Evolutionary conservation across 805 yeast species (phyloP).

Genomic region (Lipomyces spencermartinsiae): DNA sequence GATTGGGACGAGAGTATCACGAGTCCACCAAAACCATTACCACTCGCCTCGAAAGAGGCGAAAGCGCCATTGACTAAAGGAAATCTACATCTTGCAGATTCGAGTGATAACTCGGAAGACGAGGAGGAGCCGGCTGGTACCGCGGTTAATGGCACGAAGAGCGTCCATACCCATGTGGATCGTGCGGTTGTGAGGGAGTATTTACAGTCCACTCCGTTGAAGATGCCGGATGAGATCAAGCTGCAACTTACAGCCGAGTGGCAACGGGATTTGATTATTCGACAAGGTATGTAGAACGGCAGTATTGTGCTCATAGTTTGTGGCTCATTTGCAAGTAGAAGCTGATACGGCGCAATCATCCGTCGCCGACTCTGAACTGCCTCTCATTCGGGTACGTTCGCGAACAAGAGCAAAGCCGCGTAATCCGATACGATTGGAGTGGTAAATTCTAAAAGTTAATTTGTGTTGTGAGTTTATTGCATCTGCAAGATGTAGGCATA

Average conservation of each 20-base stretch:
- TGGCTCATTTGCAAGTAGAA: conserved; percentile 8
- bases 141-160: conserved; percentile 3
- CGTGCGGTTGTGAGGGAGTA: conserved; percentile 7
- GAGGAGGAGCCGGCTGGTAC: background rate
- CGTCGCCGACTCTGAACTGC: conserved; percentile 23
- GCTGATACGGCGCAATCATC: conserved; percentile 18
- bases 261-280: conserved; percentile 24
- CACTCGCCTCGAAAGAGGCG: background rate
- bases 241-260: conserved; percentile 20
- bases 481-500: background rate
- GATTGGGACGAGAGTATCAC: conserved; percentile 18
- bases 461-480: background rate
- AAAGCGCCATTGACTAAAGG: background rate
- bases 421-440: conserved; percentile 17
- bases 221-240: conserved; percentile 9
- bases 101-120: conserved; percentile 13
- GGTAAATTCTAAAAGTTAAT: background rate
- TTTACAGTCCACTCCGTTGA: background rate
- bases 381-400: conserved; percentile 18
- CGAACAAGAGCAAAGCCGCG: background rate
- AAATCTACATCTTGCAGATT: conserved; percentile 9
- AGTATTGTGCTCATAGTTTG: background rate
- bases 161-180: conserved; percentile 7
- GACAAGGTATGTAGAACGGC: conserved; percentile 17
- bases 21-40: conserved; percentile 19